These are phyloP conservation scores for Coffea canephora DNA, from an alignment of 257 asterid genomes.

Conservation along the genomic window DNA sequence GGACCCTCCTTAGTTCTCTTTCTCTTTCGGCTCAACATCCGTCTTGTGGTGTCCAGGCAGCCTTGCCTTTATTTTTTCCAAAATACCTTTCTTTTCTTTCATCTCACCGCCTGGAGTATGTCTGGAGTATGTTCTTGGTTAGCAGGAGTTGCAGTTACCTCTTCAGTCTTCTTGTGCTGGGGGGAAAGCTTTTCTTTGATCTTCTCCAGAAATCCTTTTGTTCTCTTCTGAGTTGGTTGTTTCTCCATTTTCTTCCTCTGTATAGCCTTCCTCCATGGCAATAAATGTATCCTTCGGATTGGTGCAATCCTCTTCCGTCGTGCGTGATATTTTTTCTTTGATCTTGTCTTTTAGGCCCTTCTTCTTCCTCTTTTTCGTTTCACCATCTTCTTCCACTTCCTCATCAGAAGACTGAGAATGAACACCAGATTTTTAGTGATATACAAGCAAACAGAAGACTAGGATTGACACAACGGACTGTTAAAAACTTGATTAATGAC, in stretches of 20 bases:
- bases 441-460: not conserved
- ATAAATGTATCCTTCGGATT: slow-evolving; percentile 9
- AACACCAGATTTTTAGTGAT: not conserved
- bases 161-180: slow-evolving; percentile 32
- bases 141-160: slow-evolving; percentile 17
- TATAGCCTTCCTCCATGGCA: slow-evolving; percentile 10
- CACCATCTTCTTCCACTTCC: slow-evolving; percentile 43
- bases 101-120: slow-evolving; percentile 25
- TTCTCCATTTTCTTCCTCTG: slow-evolving; percentile 23
- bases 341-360: slow-evolving; percentile 39
- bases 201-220: slow-evolving; percentile 43
- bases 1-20: slow-evolving; percentile 10
- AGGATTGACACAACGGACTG: not conserved
- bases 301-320: slow-evolving; percentile 14
- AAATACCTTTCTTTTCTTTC: slow-evolving; percentile 41
- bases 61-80: slow-evolving; percentile 48
- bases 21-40: slow-evolving; percentile 18
- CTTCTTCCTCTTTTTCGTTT: slow-evolving; percentile 38
- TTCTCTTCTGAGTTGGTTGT: slow-evolving; percentile 24
- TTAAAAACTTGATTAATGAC: not conserved
- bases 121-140: slow-evolving; percentile 32
- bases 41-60: slow-evolving; percentile 38
- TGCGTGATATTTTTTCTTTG: slow-evolving; percentile 32
- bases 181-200: slow-evolving; percentile 47
- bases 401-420: slow-evolving; percentile 46